These are phyloP conservation scores for Colletotrichum gigasporum DNA, from an alignment of 2,329 filamentous ascomycete species.

Conservation along the genomic window DNA sequence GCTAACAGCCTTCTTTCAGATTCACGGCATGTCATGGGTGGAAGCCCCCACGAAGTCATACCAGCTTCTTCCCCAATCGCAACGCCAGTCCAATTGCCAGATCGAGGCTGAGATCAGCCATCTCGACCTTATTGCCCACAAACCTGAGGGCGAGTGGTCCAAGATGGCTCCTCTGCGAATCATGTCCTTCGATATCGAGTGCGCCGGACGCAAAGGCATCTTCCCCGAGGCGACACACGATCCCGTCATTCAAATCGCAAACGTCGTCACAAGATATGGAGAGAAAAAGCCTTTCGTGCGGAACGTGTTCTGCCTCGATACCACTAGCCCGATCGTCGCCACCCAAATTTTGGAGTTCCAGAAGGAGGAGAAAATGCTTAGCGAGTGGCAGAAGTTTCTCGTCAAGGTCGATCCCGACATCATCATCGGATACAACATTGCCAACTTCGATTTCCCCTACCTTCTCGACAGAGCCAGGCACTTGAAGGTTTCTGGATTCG, in stretches of 20 bases:
- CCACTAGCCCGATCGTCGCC: slow-evolving; percentile 92
- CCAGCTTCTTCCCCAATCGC: slow-evolving; percentile 70
- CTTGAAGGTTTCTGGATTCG: slow-evolving; percentile 81
- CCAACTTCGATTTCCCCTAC: slow-evolving; percentile 99
- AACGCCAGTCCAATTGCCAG: slow-evolving; percentile 91
- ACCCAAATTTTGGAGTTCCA: slow-evolving; percentile 89
- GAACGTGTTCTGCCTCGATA: slow-evolving; percentile 95
- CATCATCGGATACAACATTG: slow-evolving; percentile 98
- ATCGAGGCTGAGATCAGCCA: slow-evolving; percentile 92
- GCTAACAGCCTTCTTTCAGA: slow-evolving; percentile 51
- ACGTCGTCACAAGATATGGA: slow-evolving; percentile 93
- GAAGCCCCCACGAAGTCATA: slow-evolving; percentile 82
- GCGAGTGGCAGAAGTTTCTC: slow-evolving; percentile 89
- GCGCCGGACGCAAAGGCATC: slow-evolving; percentile 95
- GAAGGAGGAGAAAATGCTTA: slow-evolving; percentile 88
- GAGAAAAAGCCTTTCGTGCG: slow-evolving; percentile 95
- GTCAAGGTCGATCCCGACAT: slow-evolving; percentile 93
- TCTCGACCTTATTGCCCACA: slow-evolving; percentile 83
- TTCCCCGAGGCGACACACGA: slow-evolving; percentile 94
- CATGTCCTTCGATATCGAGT: slow-evolving; percentile 98
- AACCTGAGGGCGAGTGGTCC: slow-evolving; percentile 92
- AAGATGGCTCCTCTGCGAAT: slow-evolving; percentile 96
- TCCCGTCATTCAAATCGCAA: slow-evolving; percentile 97
- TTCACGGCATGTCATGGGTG: slow-evolving; percentile 98
- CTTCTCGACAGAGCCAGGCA: slow-evolving; percentile 88